A percentile compares a stretch with the other conserved stretches of the same genome.
These are phyloP conservation scores for Penicillium rolfsii DNA, from an alignment of 2,329 filamentous ascomycete species.

Conservation along the genomic window DNA sequence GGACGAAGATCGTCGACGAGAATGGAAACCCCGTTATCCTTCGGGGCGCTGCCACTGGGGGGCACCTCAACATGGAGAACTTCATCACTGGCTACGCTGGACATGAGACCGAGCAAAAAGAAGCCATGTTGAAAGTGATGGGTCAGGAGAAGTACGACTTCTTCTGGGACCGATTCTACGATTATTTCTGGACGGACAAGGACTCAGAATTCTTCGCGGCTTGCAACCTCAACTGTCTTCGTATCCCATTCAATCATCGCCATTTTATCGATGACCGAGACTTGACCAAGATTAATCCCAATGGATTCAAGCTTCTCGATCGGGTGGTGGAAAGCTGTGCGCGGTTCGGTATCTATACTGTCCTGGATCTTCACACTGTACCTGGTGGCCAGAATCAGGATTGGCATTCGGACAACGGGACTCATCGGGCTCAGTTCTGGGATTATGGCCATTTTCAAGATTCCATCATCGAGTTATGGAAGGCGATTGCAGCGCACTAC, in stretches of 20 bases:
- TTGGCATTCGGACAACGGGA: neutral
- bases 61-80: constrained; percentile 53
- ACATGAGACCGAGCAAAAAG: constrained; percentile 57
- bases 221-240: constrained; percentile 59
- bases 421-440: constrained; percentile 1
- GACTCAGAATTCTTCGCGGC: constrained; percentile 60
- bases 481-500: neutral
- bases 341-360: neutral
- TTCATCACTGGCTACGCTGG: constrained; percentile 64
- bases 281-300: constrained; percentile 1
- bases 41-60: neutral
- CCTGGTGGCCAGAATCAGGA: neutral
- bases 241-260: constrained; percentile 62
- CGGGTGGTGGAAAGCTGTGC: neutral
- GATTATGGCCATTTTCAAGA: constrained; percentile 1
- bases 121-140: constrained; percentile 55
- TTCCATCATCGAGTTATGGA: neutral
- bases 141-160: constrained; percentile 59
- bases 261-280: constrained; percentile 50
- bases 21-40: neutral
- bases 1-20: neutral
- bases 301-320: neutral
- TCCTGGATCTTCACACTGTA: neutral
- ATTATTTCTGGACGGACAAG: constrained; percentile 60
- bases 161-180: constrained; percentile 59